Evolutionary conservation across 2,329 filamentous ascomycete genomes (phyloP), one percentile per base, ranked within the genome.

Genomic region (Aspergillus spinulosporus): DNA sequence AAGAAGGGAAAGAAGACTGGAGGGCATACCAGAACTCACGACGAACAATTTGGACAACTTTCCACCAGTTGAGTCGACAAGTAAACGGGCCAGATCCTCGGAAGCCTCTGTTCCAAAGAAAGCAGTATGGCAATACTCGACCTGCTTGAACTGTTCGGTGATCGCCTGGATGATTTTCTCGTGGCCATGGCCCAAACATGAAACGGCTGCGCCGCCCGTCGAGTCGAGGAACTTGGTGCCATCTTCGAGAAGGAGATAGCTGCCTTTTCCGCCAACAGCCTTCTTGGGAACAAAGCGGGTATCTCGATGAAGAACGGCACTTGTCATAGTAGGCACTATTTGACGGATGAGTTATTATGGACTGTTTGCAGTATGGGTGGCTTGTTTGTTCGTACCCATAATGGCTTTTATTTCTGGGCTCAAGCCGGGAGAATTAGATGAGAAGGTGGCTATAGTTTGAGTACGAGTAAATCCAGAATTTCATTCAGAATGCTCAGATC

Each of bases 151-250:
- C 63, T 91, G 88, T 9, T 77, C 64, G 3, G 76, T 71, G 40
- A 90, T 80, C 0, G 86, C 88, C 2, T 81, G 74, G 9, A 77
- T 76, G 9, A 92, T 83, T 47, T 85, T 77, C 42, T 78, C 66
- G 57, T 87, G 80, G 31, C 83, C 84, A 63, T 90, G 86, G 5
- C 89, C 90, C 7, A 93, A 75, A 66, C 86, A 87, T 7, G 85
- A 80, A 3, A 92, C 88, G 21, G 87, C 88, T 2, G 89, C 87
- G 15, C 90, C 90, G 29, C 87, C 83, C 15, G 86, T 88, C 1
- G 84, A 87, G 69, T 94, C 90, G 11, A 92, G 80, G 43, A 94
- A 81, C 34, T 74, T 76, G 26, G 81, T 78, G 1, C 86, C 86
- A 66, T 80, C 78, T 62, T 75, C 74, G 1, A 85, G 73, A 34